These are phyloP conservation scores for Colletotrichum horii DNA, from an alignment of 2,329 filamentous ascomycete species.

Conservation along the genomic window DNA sequence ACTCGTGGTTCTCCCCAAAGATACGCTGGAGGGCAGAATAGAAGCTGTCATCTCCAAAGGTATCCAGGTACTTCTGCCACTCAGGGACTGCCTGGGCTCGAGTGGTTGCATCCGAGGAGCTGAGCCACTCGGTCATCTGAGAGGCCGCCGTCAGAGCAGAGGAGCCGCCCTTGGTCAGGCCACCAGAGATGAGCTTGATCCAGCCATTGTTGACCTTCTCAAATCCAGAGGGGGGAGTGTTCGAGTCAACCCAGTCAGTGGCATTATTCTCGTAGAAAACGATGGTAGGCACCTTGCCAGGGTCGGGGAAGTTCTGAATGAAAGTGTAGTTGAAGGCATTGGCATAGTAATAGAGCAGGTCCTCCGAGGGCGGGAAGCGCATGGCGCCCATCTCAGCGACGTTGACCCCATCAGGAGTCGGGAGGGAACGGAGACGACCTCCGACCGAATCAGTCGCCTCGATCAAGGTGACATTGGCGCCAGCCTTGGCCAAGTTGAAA, in stretches of 20 bases:
- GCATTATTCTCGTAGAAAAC: not conserved
- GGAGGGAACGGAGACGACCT: not conserved
- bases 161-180: not conserved
- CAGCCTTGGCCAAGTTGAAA: not conserved
- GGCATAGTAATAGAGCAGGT: slow-evolving; percentile 4
- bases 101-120: not conserved
- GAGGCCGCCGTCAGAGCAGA: not conserved
- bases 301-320: not conserved
- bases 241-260: not conserved
- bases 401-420: not conserved
- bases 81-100: not conserved
- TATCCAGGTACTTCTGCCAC: not conserved
- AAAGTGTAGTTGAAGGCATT: not conserved
- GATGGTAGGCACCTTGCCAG: not conserved
- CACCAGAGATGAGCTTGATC: not conserved
- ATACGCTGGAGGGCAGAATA: not conserved
- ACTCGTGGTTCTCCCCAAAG: not conserved
- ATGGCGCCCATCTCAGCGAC: slow-evolving; percentile 5
- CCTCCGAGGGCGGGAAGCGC: not conserved
- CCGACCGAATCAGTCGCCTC: not conserved
- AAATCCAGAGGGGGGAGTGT: not conserved
- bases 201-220: not conserved
- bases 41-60: not conserved
- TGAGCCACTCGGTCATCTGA: not conserved
- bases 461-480: not conserved